A percentile compares a stretch with the other conserved stretches of the same genome.
These are phyloP conservation scores for Anastatica hierochuntica DNA, from an alignment of 345 rosid species.

Conservation along the genomic window DNA sequence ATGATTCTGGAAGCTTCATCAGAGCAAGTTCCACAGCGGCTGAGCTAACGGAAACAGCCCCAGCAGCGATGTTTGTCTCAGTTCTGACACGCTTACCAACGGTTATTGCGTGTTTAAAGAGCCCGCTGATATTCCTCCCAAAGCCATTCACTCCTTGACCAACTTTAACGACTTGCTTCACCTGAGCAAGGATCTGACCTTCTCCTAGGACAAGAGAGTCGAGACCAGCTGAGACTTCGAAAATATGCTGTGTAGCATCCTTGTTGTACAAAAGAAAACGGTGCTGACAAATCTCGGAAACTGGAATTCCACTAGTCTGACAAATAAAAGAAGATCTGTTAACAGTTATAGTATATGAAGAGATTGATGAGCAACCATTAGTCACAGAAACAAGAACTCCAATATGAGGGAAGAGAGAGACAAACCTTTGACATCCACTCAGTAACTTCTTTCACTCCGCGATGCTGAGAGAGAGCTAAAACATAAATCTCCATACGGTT, in stretches of 20 bases:
- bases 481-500: conserved; percentile 77
- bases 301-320: conserved; percentile 74
- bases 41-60: conserved; percentile 72
- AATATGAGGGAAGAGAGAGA: no score
- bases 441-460: no score
- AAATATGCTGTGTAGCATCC: conserved; percentile 76
- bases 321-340: conserved; percentile 3
- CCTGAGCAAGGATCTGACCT: conserved; percentile 81
- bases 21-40: conserved; percentile 71
- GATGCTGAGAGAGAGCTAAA: conserved; percentile 38
- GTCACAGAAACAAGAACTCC: no score
- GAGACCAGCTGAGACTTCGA: conserved; percentile 92
- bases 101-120: conserved; percentile 64
- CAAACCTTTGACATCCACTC: no score
- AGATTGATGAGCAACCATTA: background rate
- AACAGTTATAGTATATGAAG: background rate
- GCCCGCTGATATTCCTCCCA: conserved; percentile 58
- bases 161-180: conserved; percentile 64
- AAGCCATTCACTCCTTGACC: conserved; percentile 74
- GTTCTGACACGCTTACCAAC: conserved; percentile 71
- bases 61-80: conserved; percentile 67
- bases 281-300: conserved; percentile 61
- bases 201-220: conserved; percentile 78
- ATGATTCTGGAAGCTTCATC: conserved; percentile 52
- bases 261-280: conserved; percentile 77